These are phyloP conservation scores for Nidula microcarpa DNA, from an alignment of 768 basidiomycete species.

Conservation along the genomic window DNA sequence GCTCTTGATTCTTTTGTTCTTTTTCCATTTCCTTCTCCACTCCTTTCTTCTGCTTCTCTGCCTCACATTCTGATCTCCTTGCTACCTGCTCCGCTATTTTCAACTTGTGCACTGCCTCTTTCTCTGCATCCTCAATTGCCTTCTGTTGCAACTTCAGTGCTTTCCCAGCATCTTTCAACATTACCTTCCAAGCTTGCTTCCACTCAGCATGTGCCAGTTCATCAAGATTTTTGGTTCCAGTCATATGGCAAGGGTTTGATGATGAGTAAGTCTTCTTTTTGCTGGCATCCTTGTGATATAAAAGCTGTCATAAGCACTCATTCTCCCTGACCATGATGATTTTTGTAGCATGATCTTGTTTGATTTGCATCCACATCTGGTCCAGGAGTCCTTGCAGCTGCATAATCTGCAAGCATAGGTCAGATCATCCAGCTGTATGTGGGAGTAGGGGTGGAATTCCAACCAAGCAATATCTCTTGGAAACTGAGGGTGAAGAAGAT, in stretches of 20 bases:
- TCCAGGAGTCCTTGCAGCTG: constrained; percentile 8
- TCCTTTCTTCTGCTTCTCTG: constrained; percentile 5
- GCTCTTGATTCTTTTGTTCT: background rate
- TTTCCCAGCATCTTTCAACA: constrained; percentile 3
- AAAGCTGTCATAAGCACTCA: constrained; percentile 12
- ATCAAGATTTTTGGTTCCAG: constrained; percentile 9
- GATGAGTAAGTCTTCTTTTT: constrained; percentile 6
- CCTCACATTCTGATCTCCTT: constrained; percentile 4
- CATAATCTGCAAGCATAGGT: constrained; percentile 5
- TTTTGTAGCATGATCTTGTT: constrained; percentile 14
- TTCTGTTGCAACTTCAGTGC: constrained; percentile 6
- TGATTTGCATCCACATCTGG: constrained; percentile 11
- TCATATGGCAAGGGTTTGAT: constrained; percentile 16
- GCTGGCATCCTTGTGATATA: constrained; percentile 11
- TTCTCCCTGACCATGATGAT: constrained; percentile 25
- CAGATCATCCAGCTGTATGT: constrained; percentile 3
- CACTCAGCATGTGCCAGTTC: constrained; percentile 8
- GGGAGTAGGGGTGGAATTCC: constrained; percentile 7
- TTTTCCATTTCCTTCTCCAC: constrained; percentile 3
- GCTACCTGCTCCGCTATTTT: constrained; percentile 5
- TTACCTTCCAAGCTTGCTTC: constrained; percentile 1
- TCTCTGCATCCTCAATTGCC: constrained; percentile 3
- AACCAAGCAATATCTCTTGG: background rate
- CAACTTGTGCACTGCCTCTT: constrained; percentile 3
- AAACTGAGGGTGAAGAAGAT: background rate